A percentile compares a stretch with the other conserved stretches of the same genome.
Conservation (phyloP, 306 rosid species). For the Cicer chorassanicum region DNA sequence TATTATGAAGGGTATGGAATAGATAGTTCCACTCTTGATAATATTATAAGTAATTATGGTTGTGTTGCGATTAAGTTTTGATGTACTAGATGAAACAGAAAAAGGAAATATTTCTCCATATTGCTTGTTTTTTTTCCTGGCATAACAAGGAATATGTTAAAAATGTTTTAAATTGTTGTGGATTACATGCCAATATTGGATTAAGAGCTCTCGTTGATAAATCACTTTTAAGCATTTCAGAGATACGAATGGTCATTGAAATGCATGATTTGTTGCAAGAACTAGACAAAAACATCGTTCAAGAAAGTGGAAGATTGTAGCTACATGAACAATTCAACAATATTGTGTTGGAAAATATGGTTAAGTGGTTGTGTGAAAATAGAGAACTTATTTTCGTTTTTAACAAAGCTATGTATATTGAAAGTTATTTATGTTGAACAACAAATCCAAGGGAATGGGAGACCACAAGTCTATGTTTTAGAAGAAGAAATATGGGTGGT, state of each 20-base stretch:
- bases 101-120: constrained; percentile 42
- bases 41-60: background rate
- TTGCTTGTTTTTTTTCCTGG: background rate
- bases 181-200: constrained; percentile 11
- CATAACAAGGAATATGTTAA: fast-evolving
- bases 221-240: background rate
- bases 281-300: constrained; percentile 14
- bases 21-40: constrained; percentile 2
- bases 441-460: no score
- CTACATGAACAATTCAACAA: background rate
- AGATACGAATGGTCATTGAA: fast-evolving
- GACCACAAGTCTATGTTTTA: no score
- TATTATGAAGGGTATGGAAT: no score
- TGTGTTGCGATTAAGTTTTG: constrained; percentile 19
- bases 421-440: background rate
- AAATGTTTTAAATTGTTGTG: background rate
- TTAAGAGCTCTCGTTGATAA: constrained; percentile 37
- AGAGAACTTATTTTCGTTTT: background rate
- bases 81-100: background rate
- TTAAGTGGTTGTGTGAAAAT: background rate
- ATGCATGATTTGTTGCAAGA: constrained; percentile 34
- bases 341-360: background rate
- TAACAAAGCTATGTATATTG: background rate
- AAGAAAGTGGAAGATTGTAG: constrained; percentile 42
- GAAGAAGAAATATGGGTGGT: no score